phyloP scores from a whole-genome alignment of 1,284 basidiomycete species.

The Trichosporon faecale region DNA sequence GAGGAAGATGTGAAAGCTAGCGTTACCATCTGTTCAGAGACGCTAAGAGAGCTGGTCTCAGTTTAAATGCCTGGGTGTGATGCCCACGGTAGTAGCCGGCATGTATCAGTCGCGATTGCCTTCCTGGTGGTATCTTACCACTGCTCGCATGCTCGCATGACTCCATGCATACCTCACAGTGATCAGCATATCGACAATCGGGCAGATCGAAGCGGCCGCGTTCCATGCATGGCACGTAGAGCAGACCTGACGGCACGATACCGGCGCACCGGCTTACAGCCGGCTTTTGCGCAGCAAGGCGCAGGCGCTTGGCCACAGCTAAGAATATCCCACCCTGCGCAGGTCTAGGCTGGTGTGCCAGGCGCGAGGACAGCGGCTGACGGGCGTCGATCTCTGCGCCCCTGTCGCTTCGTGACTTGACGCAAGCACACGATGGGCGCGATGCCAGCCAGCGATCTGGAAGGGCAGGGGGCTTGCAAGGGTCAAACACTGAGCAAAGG shows the following conservation, averaged over 20 bases:
- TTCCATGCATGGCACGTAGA: neutral
- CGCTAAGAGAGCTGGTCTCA: too few relatives aligned
- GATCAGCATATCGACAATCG: neutral
- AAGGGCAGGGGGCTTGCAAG: neutral
- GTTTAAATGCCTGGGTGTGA: too few relatives aligned
- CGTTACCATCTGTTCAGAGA: too few relatives aligned
- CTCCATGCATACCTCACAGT: neutral
- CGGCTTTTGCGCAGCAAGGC: too few relatives aligned
- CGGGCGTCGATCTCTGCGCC: neutral
- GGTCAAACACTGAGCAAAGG: neutral
- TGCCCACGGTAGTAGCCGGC: too few relatives aligned
- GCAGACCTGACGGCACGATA: neutral
- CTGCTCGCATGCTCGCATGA: too few relatives aligned
- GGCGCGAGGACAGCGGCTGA: too few relatives aligned
- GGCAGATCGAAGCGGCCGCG: neutral
- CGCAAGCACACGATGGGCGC: too few relatives aligned
- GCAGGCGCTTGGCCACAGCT: neutral
- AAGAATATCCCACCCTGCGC: neutral
- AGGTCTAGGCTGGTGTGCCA: neutral
- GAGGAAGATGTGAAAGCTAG: too few relatives aligned
- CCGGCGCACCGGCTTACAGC: too few relatives aligned
- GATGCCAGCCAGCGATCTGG: neutral
- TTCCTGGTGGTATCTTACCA: too few relatives aligned
- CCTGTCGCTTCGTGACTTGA: neutral
- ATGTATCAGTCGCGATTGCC: too few relatives aligned